These are phyloP conservation scores for Emericellopsis atlantica DNA, from an alignment of 2,329 filamentous ascomycete species.

Conservation along the genomic window DNA sequence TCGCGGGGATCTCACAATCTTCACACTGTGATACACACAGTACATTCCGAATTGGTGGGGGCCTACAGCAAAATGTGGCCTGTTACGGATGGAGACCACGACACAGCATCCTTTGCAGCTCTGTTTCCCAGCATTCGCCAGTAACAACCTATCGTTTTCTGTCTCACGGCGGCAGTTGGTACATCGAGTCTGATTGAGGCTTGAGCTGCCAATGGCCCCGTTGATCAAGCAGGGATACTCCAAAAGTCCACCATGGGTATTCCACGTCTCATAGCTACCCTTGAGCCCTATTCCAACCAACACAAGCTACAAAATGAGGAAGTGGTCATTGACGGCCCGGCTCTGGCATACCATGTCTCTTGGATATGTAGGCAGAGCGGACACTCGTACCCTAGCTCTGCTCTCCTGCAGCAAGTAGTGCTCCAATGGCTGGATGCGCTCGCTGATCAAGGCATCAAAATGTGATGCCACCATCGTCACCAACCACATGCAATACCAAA, in stretches of 20 bases:
- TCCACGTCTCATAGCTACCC: conserved; percentile 35
- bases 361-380: conserved; percentile 37
- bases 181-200: too few species aligned
- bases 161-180: too few species aligned
- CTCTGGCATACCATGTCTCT: conserved; percentile 62
- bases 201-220: too few species aligned
- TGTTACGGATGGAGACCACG: too few species aligned
- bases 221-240: too few species aligned
- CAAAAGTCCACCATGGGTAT: conserved; percentile 39
- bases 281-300: conserved; percentile 37
- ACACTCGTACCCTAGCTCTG: conserved; percentile 47
- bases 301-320: conserved; percentile 24
- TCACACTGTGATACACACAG: too few species aligned
- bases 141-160: too few species aligned
- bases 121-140: too few species aligned
- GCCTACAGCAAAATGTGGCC: too few species aligned
- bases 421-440: conserved; percentile 52
- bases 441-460: conserved; percentile 35
- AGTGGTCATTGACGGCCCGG: conserved; percentile 64
- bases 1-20: too few species aligned
- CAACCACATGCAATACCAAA: conserved; percentile 2
- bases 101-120: too few species aligned
- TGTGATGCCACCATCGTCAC: conserved; percentile 39
- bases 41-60: too few species aligned
- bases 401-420: conserved; percentile 45